phyloP scores from a whole-genome alignment of 208 protist species.

The Trypanosoma lewisi region DNA sequence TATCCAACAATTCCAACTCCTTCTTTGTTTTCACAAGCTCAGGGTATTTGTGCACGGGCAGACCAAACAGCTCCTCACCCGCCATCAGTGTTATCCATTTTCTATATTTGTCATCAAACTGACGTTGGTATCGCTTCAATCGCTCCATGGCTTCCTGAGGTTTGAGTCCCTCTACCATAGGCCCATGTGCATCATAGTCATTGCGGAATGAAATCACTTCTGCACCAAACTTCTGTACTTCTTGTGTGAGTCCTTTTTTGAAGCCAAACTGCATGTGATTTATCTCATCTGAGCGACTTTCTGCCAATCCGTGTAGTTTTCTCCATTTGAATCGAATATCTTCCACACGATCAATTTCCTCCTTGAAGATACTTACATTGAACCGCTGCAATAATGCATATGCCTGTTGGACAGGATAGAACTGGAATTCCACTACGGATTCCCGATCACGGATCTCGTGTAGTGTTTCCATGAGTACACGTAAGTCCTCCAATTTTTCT shows the following conservation, averaged over 20 bases:
- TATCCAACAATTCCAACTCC: conserved; percentile 93
- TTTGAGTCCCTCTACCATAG: conserved; percentile 92
- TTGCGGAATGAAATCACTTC: conserved; percentile 93
- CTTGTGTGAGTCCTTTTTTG: conserved; percentile 91
- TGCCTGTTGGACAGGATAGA: conserved; percentile 92
- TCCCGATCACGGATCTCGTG: conserved; percentile 91
- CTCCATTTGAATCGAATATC: conserved; percentile 93
- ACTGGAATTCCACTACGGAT: conserved; percentile 91
- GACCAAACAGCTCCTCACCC: conserved; percentile 95
- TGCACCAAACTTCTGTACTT: conserved; percentile 92
- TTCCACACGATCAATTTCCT: conserved; percentile 94
- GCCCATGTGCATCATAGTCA: conserved; percentile 95
- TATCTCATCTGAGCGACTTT: conserved; percentile 86
- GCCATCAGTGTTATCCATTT: conserved; percentile 93
- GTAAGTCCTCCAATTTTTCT: conserved; percentile 93
- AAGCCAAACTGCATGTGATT: conserved; percentile 91
- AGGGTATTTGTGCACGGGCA: conserved; percentile 93
- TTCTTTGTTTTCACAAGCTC: conserved; percentile 93
- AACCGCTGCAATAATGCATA: conserved; percentile 93
- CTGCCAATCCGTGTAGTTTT: conserved; percentile 82
- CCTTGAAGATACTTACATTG: conserved; percentile 92
- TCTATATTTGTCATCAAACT: conserved; percentile 95
- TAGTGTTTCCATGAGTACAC: conserved; percentile 92
- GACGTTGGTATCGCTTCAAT: conserved; percentile 94
- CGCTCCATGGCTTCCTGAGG: conserved; percentile 94